Evolutionary conservation across 805 yeast genomes (phyloP).

Genomic region (Hanseniaspora vineae): DNA sequence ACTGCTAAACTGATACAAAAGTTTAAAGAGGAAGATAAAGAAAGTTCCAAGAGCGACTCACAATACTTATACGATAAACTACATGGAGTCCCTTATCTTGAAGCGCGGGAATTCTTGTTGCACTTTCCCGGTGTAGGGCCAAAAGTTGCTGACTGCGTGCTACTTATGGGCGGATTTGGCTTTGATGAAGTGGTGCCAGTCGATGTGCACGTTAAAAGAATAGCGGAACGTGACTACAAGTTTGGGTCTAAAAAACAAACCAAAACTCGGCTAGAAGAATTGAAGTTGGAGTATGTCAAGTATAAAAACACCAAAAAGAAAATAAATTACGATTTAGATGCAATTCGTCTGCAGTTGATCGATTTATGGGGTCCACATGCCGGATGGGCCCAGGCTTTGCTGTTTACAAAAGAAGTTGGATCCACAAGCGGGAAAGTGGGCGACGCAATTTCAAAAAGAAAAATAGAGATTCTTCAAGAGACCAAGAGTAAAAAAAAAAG

Average conservation of each 20-base stretch:
- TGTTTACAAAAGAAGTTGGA: constrained; percentile 79
- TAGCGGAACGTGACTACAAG: constrained; percentile 71
- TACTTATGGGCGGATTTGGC: constrained; percentile 66
- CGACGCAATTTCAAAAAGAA: neutral
- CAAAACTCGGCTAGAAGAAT: constrained; percentile 18
- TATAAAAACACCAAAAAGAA: constrained; percentile 21
- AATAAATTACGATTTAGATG: constrained; percentile 24
- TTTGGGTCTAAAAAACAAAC: constrained; percentile 18
- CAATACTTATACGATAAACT: constrained; percentile 18
- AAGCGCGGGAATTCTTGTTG: constrained; percentile 30
- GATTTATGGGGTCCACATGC: constrained; percentile 81
- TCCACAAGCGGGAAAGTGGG: neutral
- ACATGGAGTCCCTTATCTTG: constrained; percentile 1
- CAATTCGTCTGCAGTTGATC: constrained; percentile 46
- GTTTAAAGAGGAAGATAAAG: constrained; percentile 12
- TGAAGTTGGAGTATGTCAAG: constrained; percentile 15
- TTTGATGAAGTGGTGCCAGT: constrained; percentile 71
- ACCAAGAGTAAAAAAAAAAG: neutral
- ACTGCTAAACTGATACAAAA: constrained; percentile 50
- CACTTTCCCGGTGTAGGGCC: constrained; percentile 87
- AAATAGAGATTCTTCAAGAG: neutral
- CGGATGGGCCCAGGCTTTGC: constrained; percentile 97
- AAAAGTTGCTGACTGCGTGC: constrained; percentile 94
- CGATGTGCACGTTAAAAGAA: constrained; percentile 89
- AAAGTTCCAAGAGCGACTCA: constrained; percentile 16